Evolutionary conservation across 805 yeast genomes (phyloP), one percentile per base, ranked within the genome.

Genomic region (Nakazawaea peltata): DNA sequence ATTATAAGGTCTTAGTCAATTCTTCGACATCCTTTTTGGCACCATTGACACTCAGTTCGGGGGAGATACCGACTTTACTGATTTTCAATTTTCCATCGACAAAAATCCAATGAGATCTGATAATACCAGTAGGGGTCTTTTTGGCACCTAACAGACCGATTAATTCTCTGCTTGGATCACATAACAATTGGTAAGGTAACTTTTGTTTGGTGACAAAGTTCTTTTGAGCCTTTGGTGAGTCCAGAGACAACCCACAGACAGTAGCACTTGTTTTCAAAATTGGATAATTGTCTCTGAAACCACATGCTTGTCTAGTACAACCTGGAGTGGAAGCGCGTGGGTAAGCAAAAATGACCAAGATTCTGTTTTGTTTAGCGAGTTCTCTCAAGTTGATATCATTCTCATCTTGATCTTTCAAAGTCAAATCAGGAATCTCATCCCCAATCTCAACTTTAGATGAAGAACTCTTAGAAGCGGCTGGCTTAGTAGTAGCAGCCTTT

Each of bases 271-370:
- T 60, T 30, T 63, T 55, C 48, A 82, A 69, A 28, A 68, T 62
- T 2, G 67, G 63, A 53, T 61, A 78, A 46, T 74, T 74, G 44
- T 74, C 78, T 47, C 92, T 77, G 54, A 81, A 92, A 0, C 96
- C 96, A 53, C 82, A 72, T 2, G 88, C 97, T 60, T 90, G 98
- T 47, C 86, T 73, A 1, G 98, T 90, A 58, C 98, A 92, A 3
- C 98, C 98, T 1, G 96, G 95, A 1, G 97, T 90, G 18, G 81
- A 76, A 0, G 97, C 97, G 51, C 71, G 80, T 36, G 97, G 97
- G 53, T 88, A 90, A 14, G 95, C 82, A 57, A 79, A 75, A 18
- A 75, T 61, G 15, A 77, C 63, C 19, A 77, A 66, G 11, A 74
- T 57, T 14, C 63, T 56, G 25, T 71, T 40, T 5, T 45, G 33